A percentile compares a stretch with the other conserved stretches of the same genome.
phyloP scores from a whole-genome alignment of 2,329 filamentous ascomycete genomes.

The Phialophora chinensis region DNA sequence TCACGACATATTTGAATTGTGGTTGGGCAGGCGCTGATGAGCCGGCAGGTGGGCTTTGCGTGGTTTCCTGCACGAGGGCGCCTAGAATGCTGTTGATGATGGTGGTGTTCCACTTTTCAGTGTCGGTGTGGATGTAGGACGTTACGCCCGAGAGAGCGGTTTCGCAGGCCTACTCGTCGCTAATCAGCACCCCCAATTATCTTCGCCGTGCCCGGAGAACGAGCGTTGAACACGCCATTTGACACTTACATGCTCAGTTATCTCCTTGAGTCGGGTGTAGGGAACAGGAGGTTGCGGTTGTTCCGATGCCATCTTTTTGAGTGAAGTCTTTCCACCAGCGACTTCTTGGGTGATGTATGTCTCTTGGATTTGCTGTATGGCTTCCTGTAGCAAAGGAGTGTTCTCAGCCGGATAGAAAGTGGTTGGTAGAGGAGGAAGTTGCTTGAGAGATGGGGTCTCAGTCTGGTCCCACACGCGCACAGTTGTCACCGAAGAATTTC shows the following conservation, averaged over 20 bases:
- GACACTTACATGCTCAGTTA: conserved; percentile 75
- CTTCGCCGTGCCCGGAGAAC: background rate
- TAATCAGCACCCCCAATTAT: background rate
- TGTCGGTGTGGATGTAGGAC: conserved; percentile 85
- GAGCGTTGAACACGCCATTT: background rate
- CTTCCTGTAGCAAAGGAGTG: conserved; percentile 4
- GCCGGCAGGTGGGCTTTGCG: conserved; percentile 46
- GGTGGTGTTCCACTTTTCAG: conserved; percentile 83
- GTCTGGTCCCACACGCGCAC: conserved; percentile 5
- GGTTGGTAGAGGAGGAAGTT: conserved; percentile 1
- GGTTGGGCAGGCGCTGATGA: conserved; percentile 47
- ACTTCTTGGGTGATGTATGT: conserved; percentile 18
- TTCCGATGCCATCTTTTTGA: conserved; percentile 37
- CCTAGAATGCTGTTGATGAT: conserved; percentile 76
- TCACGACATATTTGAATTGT: conserved; percentile 94
- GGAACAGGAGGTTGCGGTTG: conserved; percentile 69
- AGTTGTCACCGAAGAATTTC: conserved; percentile 15
- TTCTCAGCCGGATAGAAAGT: background rate
- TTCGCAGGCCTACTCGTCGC: conserved; percentile 73
- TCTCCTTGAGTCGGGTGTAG: conserved; percentile 78
- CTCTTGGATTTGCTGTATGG: conserved; percentile 22
- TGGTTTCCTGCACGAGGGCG: conserved; percentile 50
- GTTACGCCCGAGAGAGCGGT: conserved; percentile 74
- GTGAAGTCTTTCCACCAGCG: conserved; percentile 25
- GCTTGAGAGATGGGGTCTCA: background rate